Conservation (phyloP, 768 basidiomycete genomes). For the Obba rivulosa region DNA sequence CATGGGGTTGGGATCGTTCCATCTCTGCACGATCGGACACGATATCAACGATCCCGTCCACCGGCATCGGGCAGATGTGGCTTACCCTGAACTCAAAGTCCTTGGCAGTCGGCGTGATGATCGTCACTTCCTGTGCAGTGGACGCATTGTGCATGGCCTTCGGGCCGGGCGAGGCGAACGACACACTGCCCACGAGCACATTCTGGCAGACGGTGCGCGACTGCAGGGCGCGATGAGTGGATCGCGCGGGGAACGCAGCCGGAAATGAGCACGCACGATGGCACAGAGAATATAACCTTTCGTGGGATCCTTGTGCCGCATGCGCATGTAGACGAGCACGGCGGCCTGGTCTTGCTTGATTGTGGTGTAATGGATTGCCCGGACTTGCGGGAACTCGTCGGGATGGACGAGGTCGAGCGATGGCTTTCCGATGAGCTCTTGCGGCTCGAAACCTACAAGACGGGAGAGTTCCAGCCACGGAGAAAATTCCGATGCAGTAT, state of each 20-base stretch:
- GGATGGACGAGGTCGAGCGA: conserved; percentile 78
- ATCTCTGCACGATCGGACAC: conserved; percentile 15
- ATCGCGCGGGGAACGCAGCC: neutral
- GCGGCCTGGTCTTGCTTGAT: conserved; percentile 78
- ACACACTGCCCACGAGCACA: conserved; percentile 72
- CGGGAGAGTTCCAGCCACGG: neutral
- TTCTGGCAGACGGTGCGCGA: conserved; percentile 69
- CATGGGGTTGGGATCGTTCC: conserved; percentile 29
- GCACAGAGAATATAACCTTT: conserved; percentile 72
- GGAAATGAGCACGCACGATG: conserved; percentile 44
- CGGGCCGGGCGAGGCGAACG: conserved; percentile 67
- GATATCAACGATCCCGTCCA: neutral
- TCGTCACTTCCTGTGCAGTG: conserved; percentile 76
- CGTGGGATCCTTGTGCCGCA: conserved; percentile 75
- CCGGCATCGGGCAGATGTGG: conserved; percentile 9
- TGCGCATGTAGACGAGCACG: conserved; percentile 69
- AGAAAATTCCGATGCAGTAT: neutral
- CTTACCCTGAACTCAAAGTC: conserved; percentile 34
- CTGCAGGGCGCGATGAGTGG: conserved; percentile 16
- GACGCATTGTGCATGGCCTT: conserved; percentile 78
- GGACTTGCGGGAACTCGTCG: conserved; percentile 66
- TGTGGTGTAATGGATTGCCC: conserved; percentile 69
- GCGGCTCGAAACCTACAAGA: conserved; percentile 61
- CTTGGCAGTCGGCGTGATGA: conserved; percentile 51
- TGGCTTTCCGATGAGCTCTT: conserved; percentile 62